These are phyloP conservation scores for Wallemia hederae DNA, from an alignment of 1,284 basidiomycete genomes.

Conservation along the genomic window DNA sequence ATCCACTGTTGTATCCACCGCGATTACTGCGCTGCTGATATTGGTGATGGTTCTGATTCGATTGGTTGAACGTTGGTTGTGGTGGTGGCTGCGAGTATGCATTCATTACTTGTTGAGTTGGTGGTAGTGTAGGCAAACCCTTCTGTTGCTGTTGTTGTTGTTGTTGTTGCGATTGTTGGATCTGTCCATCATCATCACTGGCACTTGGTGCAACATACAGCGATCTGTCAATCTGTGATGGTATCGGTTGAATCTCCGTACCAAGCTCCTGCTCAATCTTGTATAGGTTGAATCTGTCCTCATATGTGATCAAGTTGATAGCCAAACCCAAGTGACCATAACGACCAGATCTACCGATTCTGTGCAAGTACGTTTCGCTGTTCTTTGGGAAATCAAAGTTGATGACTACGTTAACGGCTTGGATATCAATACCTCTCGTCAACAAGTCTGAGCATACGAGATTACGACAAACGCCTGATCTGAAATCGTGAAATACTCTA, in stretches of 20 bases:
- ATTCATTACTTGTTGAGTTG: not conserved
- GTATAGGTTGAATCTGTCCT: slow-evolving; percentile 92
- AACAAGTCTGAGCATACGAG: slow-evolving; percentile 88
- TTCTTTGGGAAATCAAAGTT: slow-evolving; percentile 99
- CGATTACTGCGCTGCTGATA: not conserved
- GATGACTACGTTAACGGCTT: slow-evolving; percentile 98
- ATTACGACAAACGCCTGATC: slow-evolving; percentile 90
- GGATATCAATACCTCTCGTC: slow-evolving; percentile 96
- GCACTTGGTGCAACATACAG: slow-evolving; percentile 43
- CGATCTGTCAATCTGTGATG: slow-evolving; percentile 66
- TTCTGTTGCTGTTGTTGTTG: not conserved
- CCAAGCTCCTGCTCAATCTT: slow-evolving; percentile 94
- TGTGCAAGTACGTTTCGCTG: slow-evolving; percentile 89
- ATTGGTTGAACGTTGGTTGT: not conserved
- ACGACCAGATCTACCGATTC: slow-evolving; percentile 86
- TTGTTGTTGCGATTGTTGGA: not conserved
- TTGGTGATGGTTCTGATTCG: not conserved
- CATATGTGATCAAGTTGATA: slow-evolving; percentile 85
- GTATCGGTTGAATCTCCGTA: slow-evolving; percentile 91
- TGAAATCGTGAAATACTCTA: slow-evolving; percentile 98
- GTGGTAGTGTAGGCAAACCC: not conserved
- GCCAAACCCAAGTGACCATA: slow-evolving; percentile 92
- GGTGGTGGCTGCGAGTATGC: not conserved
- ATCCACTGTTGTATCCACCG: not conserved
- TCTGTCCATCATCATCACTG: slow-evolving; percentile 8